Evolutionary conservation across 768 basidiomycete species (phyloP), one percentile per base, ranked within the genome.

Genomic region (Suillus plorans): DNA sequence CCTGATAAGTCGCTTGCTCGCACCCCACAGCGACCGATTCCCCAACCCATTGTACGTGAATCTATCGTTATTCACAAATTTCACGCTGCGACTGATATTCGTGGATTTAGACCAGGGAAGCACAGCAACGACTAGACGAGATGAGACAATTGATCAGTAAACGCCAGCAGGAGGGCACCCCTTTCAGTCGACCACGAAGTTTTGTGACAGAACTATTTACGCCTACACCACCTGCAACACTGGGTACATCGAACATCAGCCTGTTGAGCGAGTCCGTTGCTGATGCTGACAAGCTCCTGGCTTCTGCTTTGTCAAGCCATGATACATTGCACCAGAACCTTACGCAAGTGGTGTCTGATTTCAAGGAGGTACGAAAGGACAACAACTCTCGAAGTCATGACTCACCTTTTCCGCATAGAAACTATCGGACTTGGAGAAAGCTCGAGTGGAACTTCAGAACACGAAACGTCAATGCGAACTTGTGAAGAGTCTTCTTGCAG

Each of bases 101-200:
- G 68, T 59, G 39, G 20, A 36, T 42, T 61, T 69, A 94, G 92
- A 90, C 85, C 14, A 87, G 77, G 71, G 92, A 88, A 62, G 91
- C 92, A 42, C 88, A 87, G 68, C 88, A 88, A 42, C 86, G 93
- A 28, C 82, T 93, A 81, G 87, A 92, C 69, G 93, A 95, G 74
- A 92, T 95, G 92, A 84, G 88, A 47, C 85, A 85, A 67, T 79
- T 92, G 63, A 92, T 95, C 64, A 77, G 80, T 44, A 84, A 80
- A 66, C 80, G 92, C 68, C 81, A 85, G 69, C 80, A 76, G 20
- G 89, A 88, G 42, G 75, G 75, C 7, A 80, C 84, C 10, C 82
- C 85, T 64, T 82, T 82, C 31, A 77, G 75, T 62, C 82, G 85
- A 59, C 77, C 84, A 12, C 80, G 81, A 45, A 83, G 71, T 61